Base-by-base conservation (phyloP, 2,329 filamentous ascomycete genomes). In the Rhynchosporium secalis region DNA sequence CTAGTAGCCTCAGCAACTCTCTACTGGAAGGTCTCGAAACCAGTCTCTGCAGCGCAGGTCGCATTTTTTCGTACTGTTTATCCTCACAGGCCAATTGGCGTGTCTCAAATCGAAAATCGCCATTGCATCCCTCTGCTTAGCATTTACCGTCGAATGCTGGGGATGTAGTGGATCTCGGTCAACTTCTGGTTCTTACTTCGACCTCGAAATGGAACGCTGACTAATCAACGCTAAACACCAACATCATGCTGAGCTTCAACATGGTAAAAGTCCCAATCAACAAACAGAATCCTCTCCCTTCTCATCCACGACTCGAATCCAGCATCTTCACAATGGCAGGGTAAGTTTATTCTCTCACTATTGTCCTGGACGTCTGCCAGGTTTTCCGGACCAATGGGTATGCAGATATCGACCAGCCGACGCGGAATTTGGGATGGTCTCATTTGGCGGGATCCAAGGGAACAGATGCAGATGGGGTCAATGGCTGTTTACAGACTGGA, bases 11-110 rank as follows among this genome's bases (percentile, higher is more conserved):
- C n/a, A 58, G 56, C 3, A 58, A 51, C 15, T 72, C 65, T 45
- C 72, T 62, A 46, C 70, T 69, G 43, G 69, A 66, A 48, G 71
- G 70, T 66, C 72, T 70, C 60, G 61, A 61, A 57, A 74, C 68
- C 45, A 73, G 69, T 62, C 68, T 69, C 59, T 70, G 68, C 43
- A 73, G 60, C 29, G 70, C 71, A 56, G 69, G 68, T 33, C 68
- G 67, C 71, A 73, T 73, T 15, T 33, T 70, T 1, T 51, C 41
- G 6, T 28, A 54, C 58, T 57, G 20, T 20, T 20, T 20, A 20
- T 20, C 62, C 63, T 47, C 13, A 29, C 38, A 15, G 48, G 49
- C 62, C 65, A 59, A 66, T 65, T 65, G 62, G 48, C 46, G 41
- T 60, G 8, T 49, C 38, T 3, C 48, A 29, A 41, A 61, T 56